Evolutionary conservation across 345 rosid species (phyloP).

Genomic region (Camelina neglecta): DNA sequence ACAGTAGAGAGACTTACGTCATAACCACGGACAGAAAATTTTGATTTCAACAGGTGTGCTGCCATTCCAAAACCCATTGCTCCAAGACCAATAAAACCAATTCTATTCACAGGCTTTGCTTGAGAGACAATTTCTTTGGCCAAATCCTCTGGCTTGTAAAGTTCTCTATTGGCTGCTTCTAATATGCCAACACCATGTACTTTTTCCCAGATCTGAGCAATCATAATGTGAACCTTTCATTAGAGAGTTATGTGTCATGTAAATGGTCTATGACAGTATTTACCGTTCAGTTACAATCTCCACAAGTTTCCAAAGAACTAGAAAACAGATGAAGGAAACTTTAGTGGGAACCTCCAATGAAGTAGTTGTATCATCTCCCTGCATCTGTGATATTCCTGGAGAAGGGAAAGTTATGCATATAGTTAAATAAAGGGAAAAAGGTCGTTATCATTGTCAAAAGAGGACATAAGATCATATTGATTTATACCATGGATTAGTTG

Average conservation of each 20-base stretch:
- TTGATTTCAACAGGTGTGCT: slow-evolving; percentile 69
- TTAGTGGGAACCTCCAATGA: slow-evolving; percentile 60
- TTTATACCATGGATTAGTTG: slow-evolving; percentile 75
- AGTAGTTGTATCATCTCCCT: slow-evolving; percentile 49
- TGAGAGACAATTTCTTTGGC: slow-evolving; percentile 60
- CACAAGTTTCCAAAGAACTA: slow-evolving; percentile 26
- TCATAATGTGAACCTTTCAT: slow-evolving; percentile 28
- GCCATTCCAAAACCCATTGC: slow-evolving; percentile 99
- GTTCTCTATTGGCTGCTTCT: slow-evolving; percentile 66
- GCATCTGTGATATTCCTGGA: slow-evolving; percentile 64
- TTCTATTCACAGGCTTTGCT: slow-evolving; percentile 59
- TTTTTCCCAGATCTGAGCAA: slow-evolving; percentile 70
- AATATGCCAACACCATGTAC: slow-evolving; percentile 63
- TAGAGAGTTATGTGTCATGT: slow-evolving; percentile 11
- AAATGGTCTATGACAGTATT: slow-evolving; percentile 12
- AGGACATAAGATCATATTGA: slow-evolving; percentile 3
- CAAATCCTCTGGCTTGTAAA: slow-evolving; percentile 74
- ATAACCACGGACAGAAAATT: slow-evolving; percentile 72
- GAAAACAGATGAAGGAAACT: slow-evolving; percentile 29
- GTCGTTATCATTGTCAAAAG: slow-evolving; percentile 2
- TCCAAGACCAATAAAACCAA: slow-evolving; percentile 97
- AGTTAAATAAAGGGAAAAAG: slow-evolving; percentile 11
- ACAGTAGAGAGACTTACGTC: slow-evolving; percentile 61
- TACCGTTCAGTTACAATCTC: slow-evolving; percentile 5
- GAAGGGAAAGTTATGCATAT: slow-evolving; percentile 27